A percentile compares a stretch with the other conserved stretches of the same genome.
Conservation (phyloP, 2,329 filamentous ascomycete species). For the Colletotrichum echinochloae region DNA sequence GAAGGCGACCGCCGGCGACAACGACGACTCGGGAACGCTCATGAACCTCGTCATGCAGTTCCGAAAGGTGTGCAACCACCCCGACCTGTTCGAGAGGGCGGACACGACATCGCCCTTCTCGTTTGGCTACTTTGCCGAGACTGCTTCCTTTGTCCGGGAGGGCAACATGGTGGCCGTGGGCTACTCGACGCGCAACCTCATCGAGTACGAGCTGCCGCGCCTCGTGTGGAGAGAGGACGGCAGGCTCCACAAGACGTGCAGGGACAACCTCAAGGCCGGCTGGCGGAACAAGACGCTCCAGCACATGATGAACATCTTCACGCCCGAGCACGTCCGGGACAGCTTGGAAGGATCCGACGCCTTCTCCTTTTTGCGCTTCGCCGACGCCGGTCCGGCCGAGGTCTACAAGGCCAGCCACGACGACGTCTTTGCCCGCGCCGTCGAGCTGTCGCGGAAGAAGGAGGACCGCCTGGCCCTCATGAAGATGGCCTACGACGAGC, state of each 20-base stretch:
- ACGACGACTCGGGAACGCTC: conserved; percentile 92
- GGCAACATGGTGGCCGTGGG: conserved; percentile 81
- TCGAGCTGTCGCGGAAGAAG: conserved; percentile 66
- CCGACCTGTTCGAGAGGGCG: conserved; percentile 94
- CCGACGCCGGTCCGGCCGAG: conserved; percentile 80
- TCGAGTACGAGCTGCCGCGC: conserved; percentile 85
- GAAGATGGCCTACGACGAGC: conserved; percentile 77
- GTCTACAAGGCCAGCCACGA: conserved; percentile 76
- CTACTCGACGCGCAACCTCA: conserved; percentile 88
- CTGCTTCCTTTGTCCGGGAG: conserved; percentile 93
- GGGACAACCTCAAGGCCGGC: conserved; percentile 79
- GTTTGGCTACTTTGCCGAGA: conserved; percentile 90
- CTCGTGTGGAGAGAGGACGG: conserved; percentile 86
- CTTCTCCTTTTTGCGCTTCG: conserved; percentile 93
- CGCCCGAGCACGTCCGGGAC: conserved; percentile 78
- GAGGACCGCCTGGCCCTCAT: conserved; percentile 75
- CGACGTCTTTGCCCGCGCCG: conserved; percentile 79
- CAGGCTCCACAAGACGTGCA: conserved; percentile 78
- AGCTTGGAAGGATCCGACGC: conserved; percentile 71
- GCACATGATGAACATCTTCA: conserved; percentile 92
- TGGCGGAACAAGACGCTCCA: conserved; percentile 82
- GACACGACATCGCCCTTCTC: conserved; percentile 90
- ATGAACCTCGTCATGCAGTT: conserved; percentile 99
- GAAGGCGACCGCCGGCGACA: conserved; percentile 93
- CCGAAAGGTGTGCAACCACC: conserved; percentile 98